Evolutionary conservation across 1,284 basidiomycete genomes (phyloP).

Genomic region (Caloboletus firmus): DNA sequence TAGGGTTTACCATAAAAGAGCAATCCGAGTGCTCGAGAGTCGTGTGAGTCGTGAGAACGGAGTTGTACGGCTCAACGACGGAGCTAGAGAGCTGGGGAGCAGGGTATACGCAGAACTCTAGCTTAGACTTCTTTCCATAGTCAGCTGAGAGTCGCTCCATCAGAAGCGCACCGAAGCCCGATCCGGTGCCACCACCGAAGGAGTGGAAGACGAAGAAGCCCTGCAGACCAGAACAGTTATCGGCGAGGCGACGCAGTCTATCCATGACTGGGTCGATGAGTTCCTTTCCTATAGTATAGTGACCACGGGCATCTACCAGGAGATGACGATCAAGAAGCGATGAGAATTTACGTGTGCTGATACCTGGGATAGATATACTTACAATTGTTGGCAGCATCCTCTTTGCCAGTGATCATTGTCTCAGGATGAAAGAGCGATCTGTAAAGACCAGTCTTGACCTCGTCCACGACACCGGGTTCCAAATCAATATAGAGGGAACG

Average conservation of each 20-base stretch:
- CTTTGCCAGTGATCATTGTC: conserved; percentile 98
- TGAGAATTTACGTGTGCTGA: conserved; percentile 16
- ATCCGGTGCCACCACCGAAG: conserved; percentile 99
- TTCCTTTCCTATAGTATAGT: conserved; percentile 98
- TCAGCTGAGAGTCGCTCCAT: conserved; percentile 95
- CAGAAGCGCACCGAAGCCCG: conserved; percentile 96
- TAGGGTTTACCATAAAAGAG: conserved; percentile 83
- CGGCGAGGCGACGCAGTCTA: conserved; percentile 92
- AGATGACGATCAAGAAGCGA: conserved; percentile 13
- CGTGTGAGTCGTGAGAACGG: conserved; percentile 97
- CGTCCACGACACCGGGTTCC: conserved; percentile 95
- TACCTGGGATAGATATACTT: conserved; percentile 34
- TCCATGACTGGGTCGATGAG: conserved; percentile 93
- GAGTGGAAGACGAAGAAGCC: conserved; percentile 99
- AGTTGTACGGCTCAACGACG: conserved; percentile 99
- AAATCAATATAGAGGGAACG: conserved; percentile 97
- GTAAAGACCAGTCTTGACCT: conserved; percentile 94
- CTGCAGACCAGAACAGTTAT: conserved; percentile 97
- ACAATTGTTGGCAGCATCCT: conserved; percentile 99
- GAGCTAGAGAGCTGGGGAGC: conserved; percentile 93
- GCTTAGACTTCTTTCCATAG: conserved; percentile 99
- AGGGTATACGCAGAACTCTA: conserved; percentile 99
- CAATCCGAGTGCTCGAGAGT: conserved; percentile 99
- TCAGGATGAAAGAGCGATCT: conserved; percentile 98
- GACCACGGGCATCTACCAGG: conserved; percentile 87